Evolutionary conservation across 495 filamentous ascomycete genomes (phyloP).

Genomic region (Elaphomyces granulatus): DNA sequence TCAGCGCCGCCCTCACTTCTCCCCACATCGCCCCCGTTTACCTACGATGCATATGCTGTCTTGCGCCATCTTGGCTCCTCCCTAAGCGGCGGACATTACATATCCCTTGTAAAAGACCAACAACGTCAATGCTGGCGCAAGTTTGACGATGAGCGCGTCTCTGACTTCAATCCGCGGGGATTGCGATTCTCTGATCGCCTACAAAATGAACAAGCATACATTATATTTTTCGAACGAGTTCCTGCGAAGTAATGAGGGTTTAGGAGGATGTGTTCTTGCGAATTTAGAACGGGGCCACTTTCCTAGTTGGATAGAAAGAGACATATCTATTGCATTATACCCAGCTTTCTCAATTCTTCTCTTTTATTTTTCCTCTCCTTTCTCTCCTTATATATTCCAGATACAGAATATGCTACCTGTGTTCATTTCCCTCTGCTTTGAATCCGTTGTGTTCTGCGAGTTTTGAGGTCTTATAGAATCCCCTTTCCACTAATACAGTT

Average conservation of each 20-base stretch:
- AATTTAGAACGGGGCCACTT: not conserved
- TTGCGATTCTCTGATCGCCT: conserved; percentile 31
- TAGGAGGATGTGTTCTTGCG: not conserved
- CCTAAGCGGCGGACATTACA: conserved; percentile 55
- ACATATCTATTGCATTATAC: not conserved
- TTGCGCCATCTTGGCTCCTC: conserved; percentile 51
- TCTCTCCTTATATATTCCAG: not conserved
- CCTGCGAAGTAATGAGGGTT: conserved; percentile 31
- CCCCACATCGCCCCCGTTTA: conserved; percentile 47
- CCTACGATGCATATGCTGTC: conserved; percentile 60
- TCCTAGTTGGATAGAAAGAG: not conserved
- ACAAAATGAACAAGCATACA: conserved; percentile 52
- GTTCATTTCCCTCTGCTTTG: too few relatives aligned
- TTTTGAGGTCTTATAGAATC: too few relatives aligned
- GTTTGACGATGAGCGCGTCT: conserved; percentile 49
- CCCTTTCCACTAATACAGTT: too few relatives aligned
- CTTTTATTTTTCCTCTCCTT: not conserved
- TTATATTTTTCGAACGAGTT: conserved; percentile 49
- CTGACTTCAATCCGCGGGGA: conserved; percentile 43
- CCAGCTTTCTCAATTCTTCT: not conserved
- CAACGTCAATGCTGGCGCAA: conserved; percentile 46
- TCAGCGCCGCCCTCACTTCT: conserved; percentile 17
- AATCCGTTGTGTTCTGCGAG: too few relatives aligned
- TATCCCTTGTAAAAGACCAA: conserved; percentile 47
- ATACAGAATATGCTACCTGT: not conserved